Conservation (phyloP, 1,139 yeast genomes). For the Scheffersomyces segobiensis region DNA sequence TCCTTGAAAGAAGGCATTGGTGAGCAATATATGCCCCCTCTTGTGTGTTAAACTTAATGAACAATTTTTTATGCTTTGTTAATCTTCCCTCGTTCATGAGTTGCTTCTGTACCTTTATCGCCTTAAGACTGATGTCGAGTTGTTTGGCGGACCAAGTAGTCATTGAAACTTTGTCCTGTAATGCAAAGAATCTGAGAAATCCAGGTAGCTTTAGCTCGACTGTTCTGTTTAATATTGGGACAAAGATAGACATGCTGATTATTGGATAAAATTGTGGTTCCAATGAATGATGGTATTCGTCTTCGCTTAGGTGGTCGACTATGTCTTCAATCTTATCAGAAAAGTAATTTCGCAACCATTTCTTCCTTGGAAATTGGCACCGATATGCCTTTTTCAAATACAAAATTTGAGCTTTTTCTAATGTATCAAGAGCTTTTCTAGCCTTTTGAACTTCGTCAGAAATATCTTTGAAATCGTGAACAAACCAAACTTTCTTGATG, state of each 20-base stretch:
- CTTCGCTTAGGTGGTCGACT: neutral
- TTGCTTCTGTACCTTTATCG: conserved; percentile 24
- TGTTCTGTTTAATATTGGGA: conserved; percentile 29
- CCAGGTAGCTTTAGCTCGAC: conserved; percentile 32
- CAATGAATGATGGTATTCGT: neutral
- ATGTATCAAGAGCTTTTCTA: conserved; percentile 27
- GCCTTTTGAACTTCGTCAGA: conserved; percentile 31
- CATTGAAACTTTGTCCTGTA: conserved; percentile 22
- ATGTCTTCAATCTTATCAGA: neutral
- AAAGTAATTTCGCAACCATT: neutral
- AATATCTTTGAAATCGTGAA: conserved; percentile 44
- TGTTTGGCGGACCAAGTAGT: conserved; percentile 30
- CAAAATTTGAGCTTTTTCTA: conserved; percentile 39
- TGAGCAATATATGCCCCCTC: conserved; percentile 53
- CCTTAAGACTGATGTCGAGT: conserved; percentile 17
- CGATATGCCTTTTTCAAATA: conserved; percentile 12
- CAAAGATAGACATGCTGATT: conserved; percentile 18
- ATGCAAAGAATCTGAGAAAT: conserved; percentile 22
- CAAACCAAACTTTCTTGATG: conserved; percentile 50
- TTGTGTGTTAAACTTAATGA: conserved; percentile 52
- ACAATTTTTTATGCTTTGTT: conserved; percentile 40
- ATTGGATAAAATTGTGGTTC: conserved; percentile 37
- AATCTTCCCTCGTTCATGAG: conserved; percentile 17
- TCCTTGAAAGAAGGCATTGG: conserved; percentile 50
- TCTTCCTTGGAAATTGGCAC: neutral